A percentile compares a stretch with the other conserved stretches of the same genome.
These are phyloP conservation scores for Sphaceloma murrayae DNA, from an alignment of 2,329 filamentous ascomycete species.

Conservation along the genomic window DNA sequence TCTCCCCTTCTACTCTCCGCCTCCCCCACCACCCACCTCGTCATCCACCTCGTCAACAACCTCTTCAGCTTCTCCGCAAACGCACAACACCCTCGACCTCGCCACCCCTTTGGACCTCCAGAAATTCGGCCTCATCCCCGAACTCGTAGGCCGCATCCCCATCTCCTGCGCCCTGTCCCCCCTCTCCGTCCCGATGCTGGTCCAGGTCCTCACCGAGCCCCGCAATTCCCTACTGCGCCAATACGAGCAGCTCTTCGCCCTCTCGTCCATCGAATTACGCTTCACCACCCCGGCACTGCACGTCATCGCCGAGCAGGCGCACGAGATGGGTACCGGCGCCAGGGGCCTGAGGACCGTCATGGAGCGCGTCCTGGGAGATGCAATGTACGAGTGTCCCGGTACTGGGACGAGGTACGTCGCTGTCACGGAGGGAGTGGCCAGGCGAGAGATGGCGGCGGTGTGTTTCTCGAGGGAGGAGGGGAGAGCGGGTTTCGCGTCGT, in stretches of 20 bases:
- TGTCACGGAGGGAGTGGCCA: slow-evolving; percentile 38
- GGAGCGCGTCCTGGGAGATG: slow-evolving; percentile 37
- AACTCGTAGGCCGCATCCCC: slow-evolving; percentile 90
- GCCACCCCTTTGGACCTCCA: slow-evolving; percentile 68
- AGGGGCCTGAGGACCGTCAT: slow-evolving; percentile 40
- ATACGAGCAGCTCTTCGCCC: slow-evolving; percentile 78
- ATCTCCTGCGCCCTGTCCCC: slow-evolving; percentile 79
- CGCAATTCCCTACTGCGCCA: slow-evolving; percentile 80
- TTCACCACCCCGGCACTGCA: slow-evolving; percentile 77
- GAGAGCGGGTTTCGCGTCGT: slow-evolving; percentile 30
- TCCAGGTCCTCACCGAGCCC: slow-evolving; percentile 85
- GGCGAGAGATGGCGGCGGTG: slow-evolving; percentile 33
- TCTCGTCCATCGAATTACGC: slow-evolving; percentile 64
- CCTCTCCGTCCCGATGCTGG: slow-evolving; percentile 57
- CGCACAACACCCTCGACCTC: slow-evolving; percentile 57
- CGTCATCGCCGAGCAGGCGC: slow-evolving; percentile 65
- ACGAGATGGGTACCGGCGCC: slow-evolving; percentile 61
- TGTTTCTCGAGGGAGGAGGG: slow-evolving; percentile 37
- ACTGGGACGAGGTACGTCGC: slow-evolving; percentile 38
- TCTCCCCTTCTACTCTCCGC: slow-evolving; percentile 42
- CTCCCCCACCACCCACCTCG: no score
- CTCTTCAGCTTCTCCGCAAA: slow-evolving; percentile 64
- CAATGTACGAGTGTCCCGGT: slow-evolving; percentile 42
- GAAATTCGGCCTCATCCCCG: slow-evolving; percentile 67
- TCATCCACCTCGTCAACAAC: slow-evolving; percentile 40